Evolutionary conservation across 2,329 filamentous ascomycete genomes (phyloP).

Genomic region (Hirsutella rhossiliensis): DNA sequence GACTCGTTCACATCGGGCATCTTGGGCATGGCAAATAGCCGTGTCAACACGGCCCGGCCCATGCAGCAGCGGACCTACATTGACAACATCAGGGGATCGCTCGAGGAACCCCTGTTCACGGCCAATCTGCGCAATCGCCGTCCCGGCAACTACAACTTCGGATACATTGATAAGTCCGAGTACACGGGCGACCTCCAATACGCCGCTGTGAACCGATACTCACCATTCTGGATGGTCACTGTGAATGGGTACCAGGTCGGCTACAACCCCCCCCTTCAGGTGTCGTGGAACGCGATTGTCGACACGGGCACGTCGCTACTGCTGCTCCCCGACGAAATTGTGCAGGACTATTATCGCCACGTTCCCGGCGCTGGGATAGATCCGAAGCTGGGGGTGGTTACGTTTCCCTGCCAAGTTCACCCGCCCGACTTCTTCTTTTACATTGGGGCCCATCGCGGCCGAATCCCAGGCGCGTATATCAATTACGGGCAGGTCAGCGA

Average conservation of each 20-base stretch:
- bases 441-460: conserved; percentile 20
- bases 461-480: conserved; percentile 23
- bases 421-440: conserved; percentile 31
- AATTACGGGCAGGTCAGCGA: conserved; percentile 19
- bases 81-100: conserved; percentile 18
- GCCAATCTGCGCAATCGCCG: conserved; percentile 18
- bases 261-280: conserved; percentile 2
- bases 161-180: conserved; percentile 40
- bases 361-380: conserved; percentile 38
- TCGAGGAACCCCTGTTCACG: conserved; percentile 23
- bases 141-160: conserved; percentile 28
- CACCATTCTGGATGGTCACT: conserved; percentile 52
- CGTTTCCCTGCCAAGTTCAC: conserved; percentile 40
- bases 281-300: conserved; percentile 42
- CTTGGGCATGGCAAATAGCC: conserved; percentile 19
- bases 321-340: conserved; percentile 40
- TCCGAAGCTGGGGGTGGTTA: conserved; percentile 37
- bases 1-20: conserved; percentile 24
- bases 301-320: conserved; percentile 62
- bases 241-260: conserved; percentile 44
- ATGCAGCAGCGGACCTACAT: conserved; percentile 19
- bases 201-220: conserved; percentile 32
- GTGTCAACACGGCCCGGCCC: conserved; percentile 21
- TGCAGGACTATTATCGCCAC: conserved; percentile 46
- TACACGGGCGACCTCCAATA: conserved; percentile 48